These are phyloP conservation scores for Aquilaria yunnanensis DNA, from an alignment of 345 rosid species.

Conservation along the genomic window DNA sequence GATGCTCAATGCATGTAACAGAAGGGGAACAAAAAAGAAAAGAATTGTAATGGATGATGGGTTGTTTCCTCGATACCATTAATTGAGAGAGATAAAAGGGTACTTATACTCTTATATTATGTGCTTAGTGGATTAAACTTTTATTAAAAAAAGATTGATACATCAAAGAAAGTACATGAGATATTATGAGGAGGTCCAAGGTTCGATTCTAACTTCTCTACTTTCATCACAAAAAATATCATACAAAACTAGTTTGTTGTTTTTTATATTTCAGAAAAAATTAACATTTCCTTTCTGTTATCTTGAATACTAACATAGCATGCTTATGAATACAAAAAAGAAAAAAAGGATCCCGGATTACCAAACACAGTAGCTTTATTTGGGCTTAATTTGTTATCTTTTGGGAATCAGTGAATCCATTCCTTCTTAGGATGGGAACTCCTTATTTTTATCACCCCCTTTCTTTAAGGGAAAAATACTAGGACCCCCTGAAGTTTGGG, in stretches of 20 bases:
- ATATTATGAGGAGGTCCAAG: too few species aligned
- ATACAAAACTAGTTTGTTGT: too few species aligned
- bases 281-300: too few species aligned
- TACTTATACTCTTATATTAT: neutral
- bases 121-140: conserved; percentile 23
- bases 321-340: too few species aligned
- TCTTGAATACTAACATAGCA: too few species aligned
- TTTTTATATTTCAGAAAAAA: too few species aligned
- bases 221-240: too few species aligned
- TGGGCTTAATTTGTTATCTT: conserved; percentile 16
- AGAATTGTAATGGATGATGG: neutral
- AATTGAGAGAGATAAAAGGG: conserved; percentile 13
- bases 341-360: neutral
- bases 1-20: conserved; percentile 10
- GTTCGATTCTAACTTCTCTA: too few species aligned
- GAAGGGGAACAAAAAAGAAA: neutral
- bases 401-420: conserved; percentile 31
- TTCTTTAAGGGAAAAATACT: too few species aligned
- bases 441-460: conserved; percentile 1
- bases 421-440: conserved; percentile 19
- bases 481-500: too few species aligned
- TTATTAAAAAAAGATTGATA: neutral
- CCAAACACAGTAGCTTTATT: conserved; percentile 15
- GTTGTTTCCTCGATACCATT: conserved; percentile 41
- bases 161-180: too few species aligned